Base-by-base conservation (phyloP, 176 grass and related monocot genomes). In the Phoenix roebelenii region DNA sequence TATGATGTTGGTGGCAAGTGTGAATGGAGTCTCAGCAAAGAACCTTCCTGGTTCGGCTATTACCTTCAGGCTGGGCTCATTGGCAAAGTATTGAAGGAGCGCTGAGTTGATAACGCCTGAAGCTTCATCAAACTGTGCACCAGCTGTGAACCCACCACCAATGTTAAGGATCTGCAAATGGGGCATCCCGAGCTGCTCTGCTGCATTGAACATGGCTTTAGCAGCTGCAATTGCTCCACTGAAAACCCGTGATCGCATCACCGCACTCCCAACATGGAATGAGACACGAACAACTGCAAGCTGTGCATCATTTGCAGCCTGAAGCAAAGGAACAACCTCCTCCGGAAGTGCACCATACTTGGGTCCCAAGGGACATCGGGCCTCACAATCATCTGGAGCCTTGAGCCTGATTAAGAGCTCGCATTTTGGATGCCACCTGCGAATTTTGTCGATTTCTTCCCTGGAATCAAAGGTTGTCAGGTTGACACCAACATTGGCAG, bases 321-420 rank as follows among this genome's bases (percentile, higher is more conserved):
- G 60, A 3, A 81, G 78, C 16, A 81, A 72, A 3, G 78, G 72
- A 0, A 30, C 3, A 17, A 81, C 72, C 72, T 81, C 78, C 25
- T 70, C 66, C 5, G 53, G 25, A 29, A 23, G 72, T 3, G 78
- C 72, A 0, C 78, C 66, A 30, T 75, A 81, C 72, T 81, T 81
- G 65, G 18, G 56, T 0, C 72, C 66, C 15, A 81, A 71, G 49
- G 74, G 50, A 18, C 70, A 1, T 54, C 18, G 48, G 66, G 9
- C 66, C 15, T 60, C 72, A 67, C 61, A 32, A 39, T 51, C 56
- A 51, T 71, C 55, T 18, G 79, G 79, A 25, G 60, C 79, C 62
- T 82, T 76, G 61, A 76, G 22, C 55, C 79, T 72, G 61, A 82
- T 66, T 16, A 82, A 56, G 49, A 82, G 72, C 50, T 71, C 67